phyloP scores from a whole-genome alignment of 805 yeast genomes.

The Schwanniomyces pseudopolymorphus region DNA sequence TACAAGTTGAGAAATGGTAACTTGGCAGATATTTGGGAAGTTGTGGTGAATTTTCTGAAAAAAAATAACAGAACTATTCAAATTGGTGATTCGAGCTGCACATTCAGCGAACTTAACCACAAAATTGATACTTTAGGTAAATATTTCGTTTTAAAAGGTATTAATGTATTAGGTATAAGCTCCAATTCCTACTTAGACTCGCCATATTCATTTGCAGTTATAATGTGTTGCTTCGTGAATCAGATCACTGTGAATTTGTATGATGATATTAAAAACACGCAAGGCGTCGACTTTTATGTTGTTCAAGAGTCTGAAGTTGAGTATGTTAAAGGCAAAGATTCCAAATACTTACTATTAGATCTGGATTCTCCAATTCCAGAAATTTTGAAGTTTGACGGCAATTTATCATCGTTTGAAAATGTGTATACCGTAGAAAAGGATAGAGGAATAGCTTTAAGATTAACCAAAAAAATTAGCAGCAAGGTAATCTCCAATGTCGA shows the following conservation, averaged over 20 bases:
- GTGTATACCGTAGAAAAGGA: constrained; percentile 33
- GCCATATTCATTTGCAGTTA: constrained; percentile 34
- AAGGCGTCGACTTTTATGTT: constrained; percentile 5
- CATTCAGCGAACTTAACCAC: constrained; percentile 24
- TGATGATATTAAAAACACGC: constrained; percentile 15
- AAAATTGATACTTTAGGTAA: constrained; percentile 20
- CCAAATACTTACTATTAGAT: constrained; percentile 2
- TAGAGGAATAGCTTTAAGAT: constrained; percentile 33
- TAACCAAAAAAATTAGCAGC: constrained; percentile 15
- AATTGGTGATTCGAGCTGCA: constrained; percentile 18
- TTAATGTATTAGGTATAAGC: constrained; percentile 24
- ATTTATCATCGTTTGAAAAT: constrained; percentile 20
- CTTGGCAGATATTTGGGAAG: constrained; percentile 70
- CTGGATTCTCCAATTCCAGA: neutral
- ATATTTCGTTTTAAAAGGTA: constrained; percentile 13
- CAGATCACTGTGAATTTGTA: constrained; percentile 42
- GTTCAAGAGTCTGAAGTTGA: constrained; percentile 2
- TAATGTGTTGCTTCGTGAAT: constrained; percentile 46
- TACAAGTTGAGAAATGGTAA: constrained; percentile 74
- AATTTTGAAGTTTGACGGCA: constrained; percentile 2
- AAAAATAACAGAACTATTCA: constrained; percentile 18
- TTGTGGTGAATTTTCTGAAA: constrained; percentile 35
- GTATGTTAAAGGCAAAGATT: neutral
- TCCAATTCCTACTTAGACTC: constrained; percentile 19
- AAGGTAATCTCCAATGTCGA: constrained; percentile 14